Evolutionary conservation across 352 stramenopile species (phyloP).

Genomic region (Phytophthora macrochlamydospora): DNA sequence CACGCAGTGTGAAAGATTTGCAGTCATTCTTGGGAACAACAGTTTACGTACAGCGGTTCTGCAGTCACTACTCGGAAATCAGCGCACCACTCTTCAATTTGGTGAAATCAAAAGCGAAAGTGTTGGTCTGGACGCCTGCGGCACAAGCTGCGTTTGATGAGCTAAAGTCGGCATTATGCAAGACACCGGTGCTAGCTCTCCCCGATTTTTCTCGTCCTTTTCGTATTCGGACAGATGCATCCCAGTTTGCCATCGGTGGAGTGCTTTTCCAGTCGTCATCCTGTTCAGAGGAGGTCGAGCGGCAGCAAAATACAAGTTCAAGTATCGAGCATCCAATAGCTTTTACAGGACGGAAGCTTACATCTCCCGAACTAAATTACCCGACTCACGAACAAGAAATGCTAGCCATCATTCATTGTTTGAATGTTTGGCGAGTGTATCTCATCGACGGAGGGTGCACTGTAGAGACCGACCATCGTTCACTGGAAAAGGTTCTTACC

Average conservation of each 20-base stretch:
- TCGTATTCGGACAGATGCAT: conserved; percentile 6
- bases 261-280: neutral
- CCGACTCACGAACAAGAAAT: conserved; percentile 9
- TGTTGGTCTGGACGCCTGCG: neutral
- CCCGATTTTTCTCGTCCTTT: conserved; percentile 5
- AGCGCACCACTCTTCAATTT: conserved; percentile 9
- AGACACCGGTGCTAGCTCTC: neutral
- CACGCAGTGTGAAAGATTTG: conserved; percentile 6
- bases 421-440: conserved; percentile 20
- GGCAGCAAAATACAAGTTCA: neutral
- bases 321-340: conserved; percentile 8
- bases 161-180: conserved; percentile 1
- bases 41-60: conserved; percentile 4
- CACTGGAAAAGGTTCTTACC: conserved; percentile 9
- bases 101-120: conserved; percentile 5
- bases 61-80: neutral
- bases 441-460: conserved; percentile 6
- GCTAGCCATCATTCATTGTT: conserved; percentile 6
- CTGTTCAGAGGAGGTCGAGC: conserved; percentile 6
- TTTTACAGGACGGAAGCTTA: conserved; percentile 8
- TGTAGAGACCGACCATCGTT: conserved; percentile 11
- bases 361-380: conserved; percentile 16
- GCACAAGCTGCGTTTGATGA: conserved; percentile 6
- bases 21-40: conserved; percentile 1
- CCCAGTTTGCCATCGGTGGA: conserved; percentile 6